These are phyloP conservation scores for Neonectria hederae DNA, from an alignment of 2,329 filamentous ascomycete species.

Conservation along the genomic window DNA sequence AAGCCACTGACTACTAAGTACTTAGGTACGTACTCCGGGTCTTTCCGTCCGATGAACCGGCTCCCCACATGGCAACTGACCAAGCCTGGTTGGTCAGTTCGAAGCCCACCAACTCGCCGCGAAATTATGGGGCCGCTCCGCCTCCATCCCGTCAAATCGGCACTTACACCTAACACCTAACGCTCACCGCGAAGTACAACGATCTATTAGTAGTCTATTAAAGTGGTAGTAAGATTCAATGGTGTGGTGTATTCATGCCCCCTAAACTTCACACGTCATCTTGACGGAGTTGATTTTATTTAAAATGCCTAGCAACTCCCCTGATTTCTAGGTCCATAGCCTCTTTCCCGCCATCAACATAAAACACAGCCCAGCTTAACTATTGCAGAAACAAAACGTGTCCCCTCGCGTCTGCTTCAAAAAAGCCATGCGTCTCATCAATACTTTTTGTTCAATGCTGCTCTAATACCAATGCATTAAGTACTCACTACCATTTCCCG, in stretches of 20 bases:
- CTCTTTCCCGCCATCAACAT: neutral
- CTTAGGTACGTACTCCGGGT: neutral
- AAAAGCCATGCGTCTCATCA: neutral
- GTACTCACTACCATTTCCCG: no score
- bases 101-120: neutral
- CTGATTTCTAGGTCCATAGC: neutral
- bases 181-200: no score
- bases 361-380: neutral
- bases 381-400: neutral
- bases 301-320: no score
- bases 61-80: neutral
- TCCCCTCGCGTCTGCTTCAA: neutral
- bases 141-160: neutral
- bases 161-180: no score
- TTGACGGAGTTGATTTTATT: no score
- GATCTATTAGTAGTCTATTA: no score
- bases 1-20: no score
- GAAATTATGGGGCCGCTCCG: constrained; percentile 7
- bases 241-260: no score
- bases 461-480: neutral
- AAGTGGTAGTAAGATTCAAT: no score
- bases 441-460: neutral
- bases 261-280: no score
- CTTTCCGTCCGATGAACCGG: neutral
- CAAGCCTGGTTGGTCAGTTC: neutral